These are phyloP conservation scores for Pelargonium nanum DNA, from an alignment of 345 rosid species.

Conservation along the genomic window DNA sequence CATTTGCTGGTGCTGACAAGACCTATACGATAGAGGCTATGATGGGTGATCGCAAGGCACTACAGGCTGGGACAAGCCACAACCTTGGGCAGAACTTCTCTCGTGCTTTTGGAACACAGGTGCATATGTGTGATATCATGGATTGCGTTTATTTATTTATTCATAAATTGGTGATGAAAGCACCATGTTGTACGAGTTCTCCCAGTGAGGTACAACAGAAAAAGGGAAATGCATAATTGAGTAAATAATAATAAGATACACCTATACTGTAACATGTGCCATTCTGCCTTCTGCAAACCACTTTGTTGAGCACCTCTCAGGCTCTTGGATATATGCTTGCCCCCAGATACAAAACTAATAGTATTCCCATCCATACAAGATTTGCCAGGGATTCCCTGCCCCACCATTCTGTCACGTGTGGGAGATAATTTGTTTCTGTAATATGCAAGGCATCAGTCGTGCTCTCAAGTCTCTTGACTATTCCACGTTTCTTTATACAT, in stretches of 20 bases:
- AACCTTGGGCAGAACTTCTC: slow-evolving; percentile 91
- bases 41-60: slow-evolving; percentile 97
- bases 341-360: not conserved
- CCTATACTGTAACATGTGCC: too few species aligned
- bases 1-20: slow-evolving; percentile 86
- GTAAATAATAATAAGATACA: too few species aligned
- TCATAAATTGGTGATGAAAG: too few species aligned
- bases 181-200: not conserved
- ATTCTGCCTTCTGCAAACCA: too few species aligned
- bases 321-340: not conserved
- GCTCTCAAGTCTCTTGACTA: not conserved
- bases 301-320: too few species aligned
- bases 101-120: slow-evolving; percentile 83
- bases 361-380: not conserved
- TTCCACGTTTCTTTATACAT: not conserved
- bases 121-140: slow-evolving; percentile 8
- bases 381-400: not conserved
- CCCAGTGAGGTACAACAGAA: not conserved
- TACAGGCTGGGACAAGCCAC: slow-evolving; percentile 95
- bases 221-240: too few species aligned
- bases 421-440: not conserved
- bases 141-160: not conserved
- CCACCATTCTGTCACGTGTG: not conserved
- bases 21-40: slow-evolving; percentile 96
- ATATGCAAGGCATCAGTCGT: not conserved